Conservation (phyloP, 208 protist species). For the Leishmania arabica region DNA sequence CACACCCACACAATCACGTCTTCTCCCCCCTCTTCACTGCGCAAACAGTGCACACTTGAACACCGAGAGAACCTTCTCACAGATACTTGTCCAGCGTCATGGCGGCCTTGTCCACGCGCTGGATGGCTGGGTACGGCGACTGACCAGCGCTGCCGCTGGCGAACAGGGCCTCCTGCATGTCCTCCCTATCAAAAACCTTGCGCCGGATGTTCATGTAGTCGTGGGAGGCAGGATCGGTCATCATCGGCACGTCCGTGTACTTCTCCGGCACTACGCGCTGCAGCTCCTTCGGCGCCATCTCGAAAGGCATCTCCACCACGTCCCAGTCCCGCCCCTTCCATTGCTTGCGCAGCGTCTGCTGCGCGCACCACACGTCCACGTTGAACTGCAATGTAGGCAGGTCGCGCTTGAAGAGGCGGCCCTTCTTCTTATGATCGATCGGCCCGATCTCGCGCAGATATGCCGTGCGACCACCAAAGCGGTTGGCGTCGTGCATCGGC, state of each 20-base stretch:
- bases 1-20: not conserved
- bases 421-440: slow-evolving; percentile 71
- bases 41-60: not conserved
- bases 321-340: slow-evolving; percentile 91
- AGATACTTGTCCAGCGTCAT: slow-evolving; percentile 86
- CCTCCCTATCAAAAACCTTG: slow-evolving; percentile 85
- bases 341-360: slow-evolving; percentile 85
- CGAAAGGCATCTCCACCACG: slow-evolving; percentile 87
- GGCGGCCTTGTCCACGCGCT: slow-evolving; percentile 50
- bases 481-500: slow-evolving; percentile 84
- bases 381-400: slow-evolving; percentile 79
- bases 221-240: slow-evolving; percentile 49
- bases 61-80: slow-evolving; percentile 25
- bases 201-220: slow-evolving; percentile 83
- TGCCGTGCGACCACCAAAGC: slow-evolving; percentile 83
- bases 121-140: slow-evolving; percentile 62
- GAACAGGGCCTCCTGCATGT: slow-evolving; percentile 72
- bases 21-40: not conserved
- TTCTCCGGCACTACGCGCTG: slow-evolving; percentile 88
- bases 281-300: slow-evolving; percentile 71
- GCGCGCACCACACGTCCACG: slow-evolving; percentile 89
- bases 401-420: slow-evolving; percentile 85
- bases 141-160: slow-evolving; percentile 17
- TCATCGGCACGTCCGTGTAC: slow-evolving; percentile 87
- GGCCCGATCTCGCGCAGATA: slow-evolving; percentile 87